Conservation (phyloP, 208 protist genomes). For the Crithidia thermophila region DNA sequence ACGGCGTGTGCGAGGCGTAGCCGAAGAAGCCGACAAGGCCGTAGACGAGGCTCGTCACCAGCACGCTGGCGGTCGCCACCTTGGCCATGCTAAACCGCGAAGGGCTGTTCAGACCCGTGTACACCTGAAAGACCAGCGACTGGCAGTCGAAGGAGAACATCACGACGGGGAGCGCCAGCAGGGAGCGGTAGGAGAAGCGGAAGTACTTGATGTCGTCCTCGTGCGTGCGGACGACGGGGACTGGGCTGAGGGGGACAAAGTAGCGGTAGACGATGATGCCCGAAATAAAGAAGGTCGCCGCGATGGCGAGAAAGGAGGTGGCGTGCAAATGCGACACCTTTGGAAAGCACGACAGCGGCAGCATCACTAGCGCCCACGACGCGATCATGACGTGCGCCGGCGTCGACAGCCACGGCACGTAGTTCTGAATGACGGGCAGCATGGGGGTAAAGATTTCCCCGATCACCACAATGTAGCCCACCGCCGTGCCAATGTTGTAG, state of each 20-base stretch:
- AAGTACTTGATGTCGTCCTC: slow-evolving; percentile 42
- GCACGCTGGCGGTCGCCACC: slow-evolving; percentile 56
- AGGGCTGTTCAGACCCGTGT: slow-evolving; percentile 33
- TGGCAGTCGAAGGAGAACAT: slow-evolving; percentile 84
- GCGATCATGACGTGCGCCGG: slow-evolving; percentile 39
- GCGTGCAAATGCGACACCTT: slow-evolving; percentile 46
- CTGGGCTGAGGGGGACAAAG: slow-evolving; percentile 38
- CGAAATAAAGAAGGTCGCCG: slow-evolving; percentile 58
- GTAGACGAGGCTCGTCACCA: slow-evolving; percentile 60
- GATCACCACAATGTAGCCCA: slow-evolving; percentile 73
- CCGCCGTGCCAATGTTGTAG: slow-evolving; percentile 59
- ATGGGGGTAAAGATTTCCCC: slow-evolving; percentile 58
- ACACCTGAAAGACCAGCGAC: slow-evolving; percentile 71
- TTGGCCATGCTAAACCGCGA: slow-evolving; percentile 49
- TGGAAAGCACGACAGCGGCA: slow-evolving; percentile 64
- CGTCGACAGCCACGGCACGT: slow-evolving; percentile 49
- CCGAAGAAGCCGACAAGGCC: slow-evolving; percentile 65
- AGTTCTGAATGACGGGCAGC: slow-evolving; percentile 46
- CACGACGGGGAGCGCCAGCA: slow-evolving; percentile 61
- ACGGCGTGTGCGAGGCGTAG: slow-evolving; percentile 47
- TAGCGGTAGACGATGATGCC: slow-evolving; percentile 66
- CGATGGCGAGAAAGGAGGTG: slow-evolving; percentile 54
- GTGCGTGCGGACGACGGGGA: not conserved
- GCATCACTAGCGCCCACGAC: slow-evolving; percentile 54
- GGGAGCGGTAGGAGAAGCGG: slow-evolving; percentile 34